phyloP scores from a whole-genome alignment of 208 protist genomes.

The Trypanosoma mega region DNA sequence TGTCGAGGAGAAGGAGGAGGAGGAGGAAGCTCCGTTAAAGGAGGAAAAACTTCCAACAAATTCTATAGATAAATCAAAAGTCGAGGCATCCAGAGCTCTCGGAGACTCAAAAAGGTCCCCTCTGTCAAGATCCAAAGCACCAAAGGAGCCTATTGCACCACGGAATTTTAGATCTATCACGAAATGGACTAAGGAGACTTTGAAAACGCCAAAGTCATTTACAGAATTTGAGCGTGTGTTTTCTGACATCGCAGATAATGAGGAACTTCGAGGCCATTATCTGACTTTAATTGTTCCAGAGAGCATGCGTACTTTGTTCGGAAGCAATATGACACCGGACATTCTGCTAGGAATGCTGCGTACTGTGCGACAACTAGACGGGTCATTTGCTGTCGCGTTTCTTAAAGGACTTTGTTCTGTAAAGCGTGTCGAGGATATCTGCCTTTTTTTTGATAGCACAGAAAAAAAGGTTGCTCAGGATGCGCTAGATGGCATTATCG shows the following conservation, averaged over 20 bases:
- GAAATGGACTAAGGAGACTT: slow-evolving; percentile 51
- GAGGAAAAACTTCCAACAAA: not conserved
- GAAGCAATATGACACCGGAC: slow-evolving; percentile 84
- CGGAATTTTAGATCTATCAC: slow-evolving; percentile 28
- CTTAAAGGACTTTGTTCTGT: slow-evolving; percentile 71
- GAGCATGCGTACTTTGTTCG: slow-evolving; percentile 59
- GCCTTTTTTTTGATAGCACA: slow-evolving; percentile 71
- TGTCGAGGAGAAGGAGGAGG: slow-evolving; percentile 57
- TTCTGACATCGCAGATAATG: slow-evolving; percentile 45
- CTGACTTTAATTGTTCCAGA: slow-evolving; percentile 58
- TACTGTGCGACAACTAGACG: slow-evolving; percentile 36
- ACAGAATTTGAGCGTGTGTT: slow-evolving; percentile 89
- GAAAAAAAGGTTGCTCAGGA: slow-evolving; percentile 68
- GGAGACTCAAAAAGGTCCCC: not conserved
- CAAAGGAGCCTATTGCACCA: not conserved
- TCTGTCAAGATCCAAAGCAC: not conserved
- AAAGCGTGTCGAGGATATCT: slow-evolving; percentile 74
- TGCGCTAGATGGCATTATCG: slow-evolving; percentile 45
- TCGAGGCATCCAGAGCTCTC: too few species aligned
- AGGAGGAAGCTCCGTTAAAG: not conserved
- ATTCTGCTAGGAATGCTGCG: slow-evolving; percentile 69
- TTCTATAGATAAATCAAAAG: too few species aligned
- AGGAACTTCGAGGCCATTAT: slow-evolving; percentile 71
- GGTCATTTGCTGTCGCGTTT: slow-evolving; percentile 44
- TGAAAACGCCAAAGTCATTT: slow-evolving; percentile 75